These are phyloP conservation scores for Microbotryum violaceum DNA, from an alignment of 1,284 basidiomycete genomes.

Conservation along the genomic window DNA sequence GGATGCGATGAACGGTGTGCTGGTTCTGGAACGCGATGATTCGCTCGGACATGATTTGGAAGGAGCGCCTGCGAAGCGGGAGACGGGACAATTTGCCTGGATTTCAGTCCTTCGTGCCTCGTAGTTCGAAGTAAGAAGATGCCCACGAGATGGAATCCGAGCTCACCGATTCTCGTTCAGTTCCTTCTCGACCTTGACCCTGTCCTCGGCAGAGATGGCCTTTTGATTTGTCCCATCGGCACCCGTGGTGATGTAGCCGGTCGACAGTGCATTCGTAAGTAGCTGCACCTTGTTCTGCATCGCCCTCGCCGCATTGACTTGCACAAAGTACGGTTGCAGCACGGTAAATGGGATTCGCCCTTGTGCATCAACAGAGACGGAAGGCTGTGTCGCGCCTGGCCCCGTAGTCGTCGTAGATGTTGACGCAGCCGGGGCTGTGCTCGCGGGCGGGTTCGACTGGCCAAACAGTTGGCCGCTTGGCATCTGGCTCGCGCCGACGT, in stretches of 20 bases:
- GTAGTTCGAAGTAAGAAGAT: background rate
- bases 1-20: slow-evolving; percentile 10
- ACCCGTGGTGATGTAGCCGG: slow-evolving; percentile 6
- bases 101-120: background rate
- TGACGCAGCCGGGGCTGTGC: background rate
- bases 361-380: background rate
- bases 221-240: slow-evolving; percentile 6
- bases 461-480: background rate
- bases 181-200: slow-evolving; percentile 16
- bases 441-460: background rate
- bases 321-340: slow-evolving; percentile 18
- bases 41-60: background rate
- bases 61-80: slow-evolving; percentile 2
- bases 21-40: slow-evolving; percentile 18
- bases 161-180: slow-evolving; percentile 16
- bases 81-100: background rate
- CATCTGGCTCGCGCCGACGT: slow-evolving; percentile 5
- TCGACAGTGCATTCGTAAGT: slow-evolving; percentile 13
- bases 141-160: background rate
- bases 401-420: background rate
- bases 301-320: slow-evolving; percentile 2
- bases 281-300: slow-evolving; percentile 7
- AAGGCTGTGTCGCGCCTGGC: too few species aligned
- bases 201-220: slow-evolving; percentile 11
- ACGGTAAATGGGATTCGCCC: slow-evolving; percentile 14